Percentiles rank a stretch among this genome's conserved stretches.
These are phyloP conservation scores for Aethionema arabicum DNA, from an alignment of 345 rosid genomes.

Conservation along the genomic window DNA sequence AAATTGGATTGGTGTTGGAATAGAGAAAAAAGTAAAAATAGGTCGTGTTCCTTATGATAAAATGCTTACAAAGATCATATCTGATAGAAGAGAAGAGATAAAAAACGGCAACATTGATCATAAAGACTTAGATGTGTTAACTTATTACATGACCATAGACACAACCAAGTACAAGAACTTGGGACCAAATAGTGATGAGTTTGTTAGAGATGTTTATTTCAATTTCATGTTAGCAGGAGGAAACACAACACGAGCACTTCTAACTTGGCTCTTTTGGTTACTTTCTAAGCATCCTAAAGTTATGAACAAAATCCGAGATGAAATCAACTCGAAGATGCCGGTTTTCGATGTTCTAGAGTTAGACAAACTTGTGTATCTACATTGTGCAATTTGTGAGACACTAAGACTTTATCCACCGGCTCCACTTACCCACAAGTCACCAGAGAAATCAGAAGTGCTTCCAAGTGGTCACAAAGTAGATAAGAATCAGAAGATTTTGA, in stretches of 20 bases:
- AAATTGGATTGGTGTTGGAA: slow-evolving; percentile 32
- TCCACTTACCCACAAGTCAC: neutral
- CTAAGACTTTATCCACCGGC: slow-evolving; percentile 34
- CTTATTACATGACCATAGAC: slow-evolving; percentile 32
- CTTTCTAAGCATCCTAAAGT: slow-evolving; percentile 38
- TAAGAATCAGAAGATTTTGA: neutral
- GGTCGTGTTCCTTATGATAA: slow-evolving; percentile 21
- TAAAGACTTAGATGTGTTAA: slow-evolving; percentile 38
- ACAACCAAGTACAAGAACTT: neutral
- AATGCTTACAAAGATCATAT: slow-evolving; percentile 17
- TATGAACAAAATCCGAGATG: slow-evolving; percentile 41
- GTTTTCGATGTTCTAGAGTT: neutral
- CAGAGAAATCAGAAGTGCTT: slow-evolving; percentile 9
- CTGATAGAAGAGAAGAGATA: slow-evolving; percentile 31
- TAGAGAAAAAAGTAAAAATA: slow-evolving; percentile 38
- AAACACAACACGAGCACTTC: slow-evolving; percentile 32
- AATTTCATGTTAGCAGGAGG: slow-evolving; percentile 46
- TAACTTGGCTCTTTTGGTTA: slow-evolving; percentile 53
- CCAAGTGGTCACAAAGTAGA: slow-evolving; percentile 30
- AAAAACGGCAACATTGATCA: neutral
- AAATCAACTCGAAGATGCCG: slow-evolving; percentile 28
- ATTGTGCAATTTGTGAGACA: slow-evolving; percentile 8
- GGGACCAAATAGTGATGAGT: slow-evolving; percentile 27
- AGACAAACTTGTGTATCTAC: slow-evolving; percentile 31
- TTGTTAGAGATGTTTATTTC: slow-evolving; percentile 45